Base-by-base conservation (phyloP, 2,329 filamentous ascomycete species). In the Helminthosporium solani region DNA sequence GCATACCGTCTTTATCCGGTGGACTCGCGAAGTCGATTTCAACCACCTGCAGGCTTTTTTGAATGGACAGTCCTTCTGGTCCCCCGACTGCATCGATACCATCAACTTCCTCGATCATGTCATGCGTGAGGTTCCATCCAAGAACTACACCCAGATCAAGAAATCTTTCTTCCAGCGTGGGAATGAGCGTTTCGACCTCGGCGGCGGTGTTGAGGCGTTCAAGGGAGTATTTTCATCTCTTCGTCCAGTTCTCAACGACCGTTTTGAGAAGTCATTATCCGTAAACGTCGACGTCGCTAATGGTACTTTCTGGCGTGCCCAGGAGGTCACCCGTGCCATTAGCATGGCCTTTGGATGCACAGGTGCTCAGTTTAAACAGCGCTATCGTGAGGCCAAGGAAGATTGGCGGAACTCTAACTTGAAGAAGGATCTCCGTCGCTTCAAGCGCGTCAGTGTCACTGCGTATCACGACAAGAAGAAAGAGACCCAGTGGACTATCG, bases 261-360 rank as follows among this genome's bases (percentile, higher is more conserved):
- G 58, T 52, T 46, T 64, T 53, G 78, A 81, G 25, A 79, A 81
- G 20, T 82, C 82, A 7, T 77, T 97, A 5, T 83, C 87, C 0
- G 75, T 99, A 64, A 97, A 96, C 58, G 83, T 95, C 9, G 92
- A 99, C 61, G 87, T 96, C 23, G 86, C 91, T 46, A 96, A 97
- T 64, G 88, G 89, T 0, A 88, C 87, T 11, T 99, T 99, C 73
- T 97, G 88, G 86, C 78, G 75, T 30, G 49, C 68, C 1, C 61
- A 67, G 31, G 53, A 56, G 18, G 57, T 70, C 7, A 50, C 49
- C n/a, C 65, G 69, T 23, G 66, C 70, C 33, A 49, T 77, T 5
- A 36, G 53, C 12, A 55, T 64, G 16, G 58, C 57, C 7, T 68
- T 69, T 40, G 57, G 57, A 40, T 58, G 57, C 15, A 53, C 46